Base-by-base conservation (phyloP, 2,329 filamentous ascomycete species). In the Aureobasidium sp. region DNA sequence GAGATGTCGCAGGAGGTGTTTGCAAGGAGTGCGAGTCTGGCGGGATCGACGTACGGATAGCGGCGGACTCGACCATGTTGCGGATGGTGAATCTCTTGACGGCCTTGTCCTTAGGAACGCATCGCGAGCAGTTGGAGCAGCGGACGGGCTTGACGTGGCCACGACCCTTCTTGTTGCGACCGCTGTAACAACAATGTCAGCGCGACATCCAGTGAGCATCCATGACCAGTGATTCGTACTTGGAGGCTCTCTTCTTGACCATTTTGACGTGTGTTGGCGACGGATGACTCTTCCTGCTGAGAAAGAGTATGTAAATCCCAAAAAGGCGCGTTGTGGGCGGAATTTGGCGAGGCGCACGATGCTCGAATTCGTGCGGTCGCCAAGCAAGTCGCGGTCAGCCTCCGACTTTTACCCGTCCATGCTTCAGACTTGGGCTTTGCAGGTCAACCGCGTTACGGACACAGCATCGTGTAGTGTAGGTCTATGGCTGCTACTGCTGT, bases 51-150 rank as follows among this genome's bases (percentile, higher is more conserved):
- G 76, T 92, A 97, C 95, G 94, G 80, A 99, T 97, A 77, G 94
- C 94, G 77, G 95, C 94, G 76, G 92, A 97, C 84, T 99, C 94
- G 72, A 99, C 94, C 94, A 99, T 99, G 89, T 99, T 97, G 80
- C 94, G 89, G 86, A 99, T 89, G 83, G 94, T 99, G 87, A 99
- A 99, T 83, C 94, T 87, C 91, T 99, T 99, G 87, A 99, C 97
- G 73, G 95, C 94, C 91, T 99, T 99, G 78, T 99, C 94, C 89
- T 99, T 99, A 80, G 92, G 92, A 66, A 90, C 95, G 80, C 78
- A 87, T 79, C 76, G 83, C 73, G 83, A 91, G 87, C 83, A 94
- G 87, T 87, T 91, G 82, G 84, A 90, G 88, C 83, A 94, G 78
- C 87, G 90, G 84, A 99, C 96, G 77, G 94, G 95, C 88, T 99